phyloP scores from a whole-genome alignment of 495 filamentous ascomycete genomes.

The Aspergillus mulundensis region DNA sequence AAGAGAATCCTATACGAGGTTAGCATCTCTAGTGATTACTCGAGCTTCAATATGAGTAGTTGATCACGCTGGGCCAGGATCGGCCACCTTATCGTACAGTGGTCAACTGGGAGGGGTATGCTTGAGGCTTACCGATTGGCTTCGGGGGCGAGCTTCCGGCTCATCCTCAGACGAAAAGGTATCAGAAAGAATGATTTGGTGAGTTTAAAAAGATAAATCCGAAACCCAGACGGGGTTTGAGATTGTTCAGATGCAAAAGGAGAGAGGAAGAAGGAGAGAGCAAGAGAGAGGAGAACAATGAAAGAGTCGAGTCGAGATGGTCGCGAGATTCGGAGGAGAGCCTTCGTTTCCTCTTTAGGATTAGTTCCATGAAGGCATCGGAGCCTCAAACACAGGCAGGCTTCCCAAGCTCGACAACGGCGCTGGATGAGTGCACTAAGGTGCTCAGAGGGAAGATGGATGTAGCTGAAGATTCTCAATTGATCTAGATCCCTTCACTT shows the following conservation, averaged over 20 bases:
- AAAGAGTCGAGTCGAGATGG: conserved; percentile 21
- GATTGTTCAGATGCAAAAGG: conserved; percentile 12
- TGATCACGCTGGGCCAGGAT: conserved; percentile 20
- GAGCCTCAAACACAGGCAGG: background rate
- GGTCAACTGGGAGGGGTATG: conserved; percentile 30
- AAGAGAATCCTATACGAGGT: conserved; percentile 73
- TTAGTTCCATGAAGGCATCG: conserved; percentile 20
- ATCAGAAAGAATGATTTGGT: conserved; percentile 8
- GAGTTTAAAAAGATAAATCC: conserved; percentile 7
- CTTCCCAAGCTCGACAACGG: background rate
- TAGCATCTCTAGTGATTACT: conserved; percentile 4
- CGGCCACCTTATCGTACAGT: conserved; percentile 11
- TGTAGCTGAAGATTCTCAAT: background rate
- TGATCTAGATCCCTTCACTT: background rate
- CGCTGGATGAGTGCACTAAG: background rate
- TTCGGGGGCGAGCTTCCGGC: conserved; percentile 86
- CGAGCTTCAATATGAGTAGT: background rate
- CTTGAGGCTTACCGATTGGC: conserved; percentile 73
- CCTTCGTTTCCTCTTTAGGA: conserved; percentile 26
- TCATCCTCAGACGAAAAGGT: conserved; percentile 39
- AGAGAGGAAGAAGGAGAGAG: conserved; percentile 8
- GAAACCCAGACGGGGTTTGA: conserved; percentile 19
- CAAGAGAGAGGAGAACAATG: conserved; percentile 13
- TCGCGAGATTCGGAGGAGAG: conserved; percentile 23
- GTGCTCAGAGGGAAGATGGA: background rate